A percentile compares a stretch with the other conserved stretches of the same genome.
Conservation (phyloP, 1,284 basidiomycete genomes). For the Grifola frondosa region DNA sequence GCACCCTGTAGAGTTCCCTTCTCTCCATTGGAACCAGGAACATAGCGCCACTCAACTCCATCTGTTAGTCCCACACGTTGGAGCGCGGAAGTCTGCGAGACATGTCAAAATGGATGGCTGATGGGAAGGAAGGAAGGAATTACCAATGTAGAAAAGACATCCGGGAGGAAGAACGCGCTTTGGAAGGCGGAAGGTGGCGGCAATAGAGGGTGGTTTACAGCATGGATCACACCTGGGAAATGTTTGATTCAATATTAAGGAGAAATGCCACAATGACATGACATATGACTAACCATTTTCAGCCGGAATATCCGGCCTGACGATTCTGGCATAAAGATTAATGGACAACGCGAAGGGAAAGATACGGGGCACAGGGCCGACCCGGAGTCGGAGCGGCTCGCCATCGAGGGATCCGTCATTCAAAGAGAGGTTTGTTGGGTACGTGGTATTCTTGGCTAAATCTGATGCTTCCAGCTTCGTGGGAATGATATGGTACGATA, state of each 20-base stretch:
- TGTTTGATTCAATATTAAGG: not conserved
- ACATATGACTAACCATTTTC: constrained; percentile 47
- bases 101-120: constrained; percentile 1
- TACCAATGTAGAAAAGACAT: constrained; percentile 55
- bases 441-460: constrained; percentile 59
- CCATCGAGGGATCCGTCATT: constrained; percentile 51
- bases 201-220: constrained; percentile 57
- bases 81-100: constrained; percentile 53
- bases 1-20: constrained; percentile 41
- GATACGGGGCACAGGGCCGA: constrained; percentile 34
- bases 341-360: constrained; percentile 39
- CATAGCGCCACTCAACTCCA: constrained; percentile 46
- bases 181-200: constrained; percentile 65
- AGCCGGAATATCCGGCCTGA: constrained; percentile 43
- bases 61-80: constrained; percentile 53
- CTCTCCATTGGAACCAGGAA: constrained; percentile 35
- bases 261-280: too few species aligned
- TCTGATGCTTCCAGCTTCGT: constrained; percentile 38
- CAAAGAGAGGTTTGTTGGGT: constrained; percentile 55
- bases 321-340: constrained; percentile 57
- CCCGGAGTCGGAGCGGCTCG: constrained; percentile 53
- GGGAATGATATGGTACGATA: constrained; percentile 66
- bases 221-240: constrained; percentile 53
- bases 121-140: constrained; percentile 17
- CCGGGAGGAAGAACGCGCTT: constrained; percentile 53